These are phyloP conservation scores for Aspergillus heteromorphus DNA, from an alignment of 495 filamentous ascomycete genomes.

Conservation along the genomic window DNA sequence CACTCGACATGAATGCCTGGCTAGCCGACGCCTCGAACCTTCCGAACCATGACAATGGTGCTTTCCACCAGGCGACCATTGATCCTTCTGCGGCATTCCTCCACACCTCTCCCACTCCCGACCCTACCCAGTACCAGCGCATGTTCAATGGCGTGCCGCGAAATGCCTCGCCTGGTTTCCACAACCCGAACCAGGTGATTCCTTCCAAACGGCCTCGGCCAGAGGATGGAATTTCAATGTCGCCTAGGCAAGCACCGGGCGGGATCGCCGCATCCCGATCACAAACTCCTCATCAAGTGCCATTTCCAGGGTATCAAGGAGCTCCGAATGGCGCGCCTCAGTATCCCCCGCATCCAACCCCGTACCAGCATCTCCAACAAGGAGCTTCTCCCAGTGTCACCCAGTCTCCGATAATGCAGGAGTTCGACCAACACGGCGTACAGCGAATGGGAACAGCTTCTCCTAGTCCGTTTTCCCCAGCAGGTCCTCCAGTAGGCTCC, in stretches of 20 bases:
- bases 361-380: slow-evolving; percentile 79
- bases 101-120: slow-evolving; percentile 49
- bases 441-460: slow-evolving; percentile 86
- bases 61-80: slow-evolving; percentile 56
- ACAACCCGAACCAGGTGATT: slow-evolving; percentile 70
- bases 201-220: slow-evolving; percentile 83
- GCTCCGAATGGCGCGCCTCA: slow-evolving; percentile 51
- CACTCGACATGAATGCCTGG: slow-evolving; percentile 74
- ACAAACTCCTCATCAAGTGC: slow-evolving; percentile 79
- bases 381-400: slow-evolving; percentile 75
- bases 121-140: slow-evolving; percentile 56
- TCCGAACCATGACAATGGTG: slow-evolving; percentile 72
- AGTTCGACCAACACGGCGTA: slow-evolving; percentile 59
- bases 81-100: slow-evolving; percentile 52
- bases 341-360: slow-evolving; percentile 52
- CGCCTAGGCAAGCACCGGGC: slow-evolving; percentile 70
- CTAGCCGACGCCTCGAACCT: slow-evolving; percentile 68
- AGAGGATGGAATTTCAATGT: slow-evolving; percentile 78
- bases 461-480: slow-evolving; percentile 84
- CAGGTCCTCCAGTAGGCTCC: slow-evolving; percentile 64
- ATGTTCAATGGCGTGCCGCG: slow-evolving; percentile 82
- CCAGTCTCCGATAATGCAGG: slow-evolving; percentile 84
- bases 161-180: slow-evolving; percentile 74
- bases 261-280: slow-evolving; percentile 78
- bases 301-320: slow-evolving; percentile 58